A percentile compares a stretch with the other conserved stretches of the same genome.
Evolutionary conservation across 352 stramenopile species (phyloP).

Genomic region (Phytopythium oedochilum): DNA sequence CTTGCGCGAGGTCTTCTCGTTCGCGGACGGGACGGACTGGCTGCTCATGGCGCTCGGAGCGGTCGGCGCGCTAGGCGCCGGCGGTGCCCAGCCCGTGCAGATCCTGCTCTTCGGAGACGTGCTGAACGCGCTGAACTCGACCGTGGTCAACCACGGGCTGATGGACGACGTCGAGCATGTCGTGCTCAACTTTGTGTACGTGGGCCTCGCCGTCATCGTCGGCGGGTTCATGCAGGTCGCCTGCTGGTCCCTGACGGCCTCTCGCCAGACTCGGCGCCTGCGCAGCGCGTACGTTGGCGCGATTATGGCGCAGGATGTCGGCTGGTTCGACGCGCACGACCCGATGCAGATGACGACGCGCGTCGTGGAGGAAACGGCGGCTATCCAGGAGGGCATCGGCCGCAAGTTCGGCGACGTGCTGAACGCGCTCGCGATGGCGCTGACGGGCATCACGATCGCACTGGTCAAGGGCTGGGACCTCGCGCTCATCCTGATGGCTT

Average conservation of each 20-base stretch:
- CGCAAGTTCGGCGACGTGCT: constrained; percentile 34
- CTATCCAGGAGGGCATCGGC: constrained; percentile 50
- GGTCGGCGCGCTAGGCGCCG: constrained; percentile 16
- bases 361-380: constrained; percentile 39
- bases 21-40: constrained; percentile 30
- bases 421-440: constrained; percentile 30
- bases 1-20: constrained; percentile 41
- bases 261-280: constrained; percentile 53
- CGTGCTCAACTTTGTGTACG: constrained; percentile 48
- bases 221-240: constrained; percentile 50
- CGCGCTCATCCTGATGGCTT: constrained; percentile 39
- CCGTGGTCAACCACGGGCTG: constrained; percentile 12
- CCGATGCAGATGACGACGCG: constrained; percentile 46
- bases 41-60: constrained; percentile 32
- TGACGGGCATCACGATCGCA: constrained; percentile 40
- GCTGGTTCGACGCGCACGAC: constrained; percentile 68
- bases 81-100: constrained; percentile 33
- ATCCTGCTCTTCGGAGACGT: constrained; percentile 45
- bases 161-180: constrained; percentile 24
- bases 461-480: constrained; percentile 53
- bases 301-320: constrained; percentile 59
- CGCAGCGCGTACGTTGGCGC: constrained; percentile 45
- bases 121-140: constrained; percentile 48
- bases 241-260: constrained; percentile 60
- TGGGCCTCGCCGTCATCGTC: constrained; percentile 49